Percentiles rank a stretch among this genome's conserved stretches.
phyloP scores from a whole-genome alignment of 768 basidiomycete genomes.

The Suillus subaureus region DNA sequence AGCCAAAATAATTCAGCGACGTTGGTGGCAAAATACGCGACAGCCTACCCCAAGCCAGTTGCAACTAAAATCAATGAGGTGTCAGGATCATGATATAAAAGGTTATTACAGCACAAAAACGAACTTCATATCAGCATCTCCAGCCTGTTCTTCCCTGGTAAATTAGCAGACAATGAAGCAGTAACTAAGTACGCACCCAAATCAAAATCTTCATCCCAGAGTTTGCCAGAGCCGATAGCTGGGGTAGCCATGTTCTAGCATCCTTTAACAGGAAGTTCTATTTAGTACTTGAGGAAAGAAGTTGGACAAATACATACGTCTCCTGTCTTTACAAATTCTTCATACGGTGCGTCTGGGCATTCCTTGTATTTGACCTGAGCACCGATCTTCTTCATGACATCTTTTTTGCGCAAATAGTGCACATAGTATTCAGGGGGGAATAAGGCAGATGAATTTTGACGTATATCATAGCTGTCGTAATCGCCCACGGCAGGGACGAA shows the following conservation, averaged over 20 bases:
- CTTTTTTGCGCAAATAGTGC: constrained; percentile 42
- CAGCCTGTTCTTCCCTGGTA: constrained; percentile 20
- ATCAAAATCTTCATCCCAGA: constrained; percentile 41
- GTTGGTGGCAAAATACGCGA: not conserved
- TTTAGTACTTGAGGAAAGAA: constrained; percentile 11
- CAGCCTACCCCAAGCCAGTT: constrained; percentile 38
- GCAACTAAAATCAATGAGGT: constrained; percentile 13
- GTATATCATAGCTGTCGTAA: constrained; percentile 56
- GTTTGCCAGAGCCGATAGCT: constrained; percentile 38
- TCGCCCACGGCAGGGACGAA: constrained; percentile 54
- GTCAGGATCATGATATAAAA: constrained; percentile 6
- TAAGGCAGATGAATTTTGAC: constrained; percentile 52
- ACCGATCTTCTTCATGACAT: constrained; percentile 50
- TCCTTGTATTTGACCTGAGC: constrained; percentile 51
- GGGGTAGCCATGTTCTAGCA: constrained; percentile 39
- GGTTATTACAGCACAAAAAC: constrained; percentile 2
- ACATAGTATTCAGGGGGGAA: constrained; percentile 65
- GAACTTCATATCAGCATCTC: constrained; percentile 32
- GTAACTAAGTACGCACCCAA: constrained; percentile 34
- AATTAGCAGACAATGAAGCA: not conserved
- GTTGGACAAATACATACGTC: constrained; percentile 43
- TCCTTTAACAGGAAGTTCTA: constrained; percentile 19
- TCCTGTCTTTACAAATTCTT: constrained; percentile 52
- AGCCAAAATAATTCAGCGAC: not conserved
- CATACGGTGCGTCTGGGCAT: constrained; percentile 48